Evolutionary conservation across 2,329 filamentous ascomycete species (phyloP).

Genomic region (Aspergillus sp.): DNA sequence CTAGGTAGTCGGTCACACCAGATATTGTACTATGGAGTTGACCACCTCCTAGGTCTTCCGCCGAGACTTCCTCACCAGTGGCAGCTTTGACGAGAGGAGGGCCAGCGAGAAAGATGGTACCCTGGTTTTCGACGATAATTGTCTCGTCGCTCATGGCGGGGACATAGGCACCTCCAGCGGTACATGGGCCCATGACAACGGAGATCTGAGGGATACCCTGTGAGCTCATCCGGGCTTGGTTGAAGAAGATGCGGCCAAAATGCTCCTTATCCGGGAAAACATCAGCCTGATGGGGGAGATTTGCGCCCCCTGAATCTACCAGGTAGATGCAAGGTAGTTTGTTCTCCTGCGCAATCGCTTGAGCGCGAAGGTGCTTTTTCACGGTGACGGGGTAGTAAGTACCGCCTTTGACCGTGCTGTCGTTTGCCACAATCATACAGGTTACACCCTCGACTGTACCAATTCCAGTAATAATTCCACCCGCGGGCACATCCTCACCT

Average conservation of each 20-base stretch:
- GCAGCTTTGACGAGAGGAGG: constrained; percentile 94
- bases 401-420: constrained; percentile 95
- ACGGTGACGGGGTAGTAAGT: constrained; percentile 97
- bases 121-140: constrained; percentile 93
- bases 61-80: constrained; percentile 86
- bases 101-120: constrained; percentile 95
- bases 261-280: constrained; percentile 95
- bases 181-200: constrained; percentile 97
- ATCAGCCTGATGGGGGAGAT: constrained; percentile 90
- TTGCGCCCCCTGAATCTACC: constrained; percentile 92
- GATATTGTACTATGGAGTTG: constrained; percentile 86
- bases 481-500: constrained; percentile 82
- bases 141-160: constrained; percentile 97
- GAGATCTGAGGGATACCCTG: constrained; percentile 88
- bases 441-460: constrained; percentile 86
- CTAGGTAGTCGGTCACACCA: constrained; percentile 92
- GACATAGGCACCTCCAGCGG: constrained; percentile 91
- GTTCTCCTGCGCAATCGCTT: constrained; percentile 88
- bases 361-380: constrained; percentile 93
- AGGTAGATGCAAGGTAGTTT: constrained; percentile 83
- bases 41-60: constrained; percentile 88
- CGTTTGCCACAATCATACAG: constrained; percentile 92
- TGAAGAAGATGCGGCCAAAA: constrained; percentile 97
- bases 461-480: constrained; percentile 88
- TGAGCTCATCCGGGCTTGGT: constrained; percentile 91